Percentiles rank a stretch among this genome's conserved stretches.
phyloP scores from a whole-genome alignment of 2,329 filamentous ascomycete species.

The Neonectria coccinea region DNA sequence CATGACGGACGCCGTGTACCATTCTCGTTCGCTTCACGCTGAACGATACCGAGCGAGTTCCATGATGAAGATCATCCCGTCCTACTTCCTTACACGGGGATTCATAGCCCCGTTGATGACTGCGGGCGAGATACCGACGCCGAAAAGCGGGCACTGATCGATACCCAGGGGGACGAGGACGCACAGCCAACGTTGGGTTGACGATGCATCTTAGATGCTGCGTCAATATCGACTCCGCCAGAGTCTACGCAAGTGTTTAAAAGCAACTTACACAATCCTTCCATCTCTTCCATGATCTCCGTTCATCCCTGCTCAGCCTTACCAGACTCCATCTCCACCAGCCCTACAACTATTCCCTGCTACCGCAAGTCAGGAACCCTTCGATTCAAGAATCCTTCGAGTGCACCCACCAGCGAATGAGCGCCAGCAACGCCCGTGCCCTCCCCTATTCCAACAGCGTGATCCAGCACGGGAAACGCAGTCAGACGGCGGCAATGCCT shows the following conservation, averaged over 20 bases:
- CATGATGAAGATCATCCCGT: neutral
- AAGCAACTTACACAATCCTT: neutral
- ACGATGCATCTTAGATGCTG: neutral
- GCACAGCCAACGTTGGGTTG: neutral
- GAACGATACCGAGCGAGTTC: neutral
- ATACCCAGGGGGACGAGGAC: constrained; percentile 16
- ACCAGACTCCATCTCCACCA: constrained; percentile 2
- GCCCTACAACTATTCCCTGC: constrained; percentile 18
- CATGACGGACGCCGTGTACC: neutral
- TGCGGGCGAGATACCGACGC: neutral
- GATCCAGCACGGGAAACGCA: constrained; percentile 34
- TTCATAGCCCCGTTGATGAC: too few relatives aligned
- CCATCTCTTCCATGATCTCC: neutral
- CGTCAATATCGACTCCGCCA: neutral
- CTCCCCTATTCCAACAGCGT: constrained; percentile 31
- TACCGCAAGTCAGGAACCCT: constrained; percentile 3
- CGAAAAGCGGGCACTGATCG: constrained; percentile 11
- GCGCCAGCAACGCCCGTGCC: constrained; percentile 40
- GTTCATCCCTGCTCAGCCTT: constrained; percentile 15
- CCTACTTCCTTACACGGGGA: too few relatives aligned
- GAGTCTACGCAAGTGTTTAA: neutral
- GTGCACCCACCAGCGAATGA: constrained; percentile 37
- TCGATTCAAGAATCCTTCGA: neutral
- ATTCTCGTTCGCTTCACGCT: neutral
- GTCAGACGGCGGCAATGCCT: constrained; percentile 35